Percentiles rank a stretch among this genome's conserved stretches.
Conservation (phyloP, 345 rosid genomes). For the Toxicodendron radicans region DNA sequence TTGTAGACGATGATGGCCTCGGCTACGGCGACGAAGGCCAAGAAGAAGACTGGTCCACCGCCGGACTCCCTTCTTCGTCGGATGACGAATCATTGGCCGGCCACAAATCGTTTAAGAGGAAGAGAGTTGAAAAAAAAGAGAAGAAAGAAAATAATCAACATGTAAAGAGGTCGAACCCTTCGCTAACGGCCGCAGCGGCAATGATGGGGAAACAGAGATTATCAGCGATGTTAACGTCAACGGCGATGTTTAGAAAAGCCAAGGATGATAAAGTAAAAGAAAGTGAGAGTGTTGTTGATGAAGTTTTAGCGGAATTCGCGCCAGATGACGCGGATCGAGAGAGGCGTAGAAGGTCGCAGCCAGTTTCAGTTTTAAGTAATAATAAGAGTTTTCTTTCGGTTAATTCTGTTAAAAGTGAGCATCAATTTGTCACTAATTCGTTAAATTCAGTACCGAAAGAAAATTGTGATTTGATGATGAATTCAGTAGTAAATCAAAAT, state of each 20-base stretch:
- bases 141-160: slow-evolving; percentile 36
- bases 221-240: slow-evolving; percentile 76
- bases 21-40: slow-evolving; percentile 87
- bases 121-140: slow-evolving; percentile 53
- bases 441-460: slow-evolving; percentile 13
- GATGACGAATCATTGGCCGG: slow-evolving; percentile 57
- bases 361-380: slow-evolving; percentile 8
- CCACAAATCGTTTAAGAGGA: slow-evolving; percentile 45
- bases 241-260: slow-evolving; percentile 66
- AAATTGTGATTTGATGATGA: slow-evolving; percentile 9
- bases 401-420: slow-evolving; percentile 33
- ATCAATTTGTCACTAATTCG: slow-evolving; percentile 14
- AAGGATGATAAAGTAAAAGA: slow-evolving; percentile 56
- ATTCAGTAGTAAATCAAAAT: slow-evolving; percentile 8
- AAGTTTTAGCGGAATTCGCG: slow-evolving; percentile 74
- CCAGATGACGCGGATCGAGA: slow-evolving; percentile 77
- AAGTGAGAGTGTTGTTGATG: slow-evolving; percentile 72
- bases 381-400: slow-evolving; percentile 11
- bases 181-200: slow-evolving; percentile 73
- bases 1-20: slow-evolving; percentile 71
- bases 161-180: slow-evolving; percentile 55
- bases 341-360: slow-evolving; percentile 39
- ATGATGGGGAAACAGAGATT: slow-evolving; percentile 85
- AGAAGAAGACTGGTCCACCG: slow-evolving; percentile 88
- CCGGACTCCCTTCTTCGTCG: slow-evolving; percentile 56